These are phyloP conservation scores for Naegleria fowleri DNA, from an alignment of 208 protist genomes.

Conservation along the genomic window DNA sequence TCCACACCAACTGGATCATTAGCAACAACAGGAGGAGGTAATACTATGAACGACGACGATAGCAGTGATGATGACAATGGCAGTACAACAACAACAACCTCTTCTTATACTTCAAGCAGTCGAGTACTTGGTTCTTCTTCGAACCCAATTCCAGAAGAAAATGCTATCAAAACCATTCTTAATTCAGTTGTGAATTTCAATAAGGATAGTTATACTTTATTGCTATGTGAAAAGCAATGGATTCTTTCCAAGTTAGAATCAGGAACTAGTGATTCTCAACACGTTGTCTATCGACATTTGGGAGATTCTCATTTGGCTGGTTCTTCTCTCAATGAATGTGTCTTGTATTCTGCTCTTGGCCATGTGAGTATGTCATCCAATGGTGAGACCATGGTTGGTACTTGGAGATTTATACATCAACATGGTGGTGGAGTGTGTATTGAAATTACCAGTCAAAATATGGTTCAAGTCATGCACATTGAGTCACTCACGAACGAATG, in stretches of 20 bases:
- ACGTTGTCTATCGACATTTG: neutral
- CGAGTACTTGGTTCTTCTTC: neutral
- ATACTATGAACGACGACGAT: too few species aligned
- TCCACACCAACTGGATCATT: neutral
- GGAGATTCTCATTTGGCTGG: neutral
- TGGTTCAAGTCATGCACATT: neutral
- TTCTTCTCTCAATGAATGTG: neutral
- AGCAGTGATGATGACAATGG: neutral
- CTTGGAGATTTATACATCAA: neutral
- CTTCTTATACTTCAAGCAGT: neutral
- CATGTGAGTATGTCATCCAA: neutral
- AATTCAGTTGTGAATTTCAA: neutral
- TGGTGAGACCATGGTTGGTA: neutral
- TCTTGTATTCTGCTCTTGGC: neutral
- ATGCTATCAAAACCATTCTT: neutral
- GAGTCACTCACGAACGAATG: neutral
- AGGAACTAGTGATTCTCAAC: neutral
- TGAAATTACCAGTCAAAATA: neutral
- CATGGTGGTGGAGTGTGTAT: neutral
- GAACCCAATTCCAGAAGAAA: neutral
- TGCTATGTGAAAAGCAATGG: neutral
- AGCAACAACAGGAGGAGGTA: too few species aligned
- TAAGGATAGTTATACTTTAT: neutral
- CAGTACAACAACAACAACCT: too few species aligned
- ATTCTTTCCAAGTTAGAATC: neutral